Base-by-base conservation (phyloP, 345 rosid species). In the Abelmoschus esculentus region DNA sequence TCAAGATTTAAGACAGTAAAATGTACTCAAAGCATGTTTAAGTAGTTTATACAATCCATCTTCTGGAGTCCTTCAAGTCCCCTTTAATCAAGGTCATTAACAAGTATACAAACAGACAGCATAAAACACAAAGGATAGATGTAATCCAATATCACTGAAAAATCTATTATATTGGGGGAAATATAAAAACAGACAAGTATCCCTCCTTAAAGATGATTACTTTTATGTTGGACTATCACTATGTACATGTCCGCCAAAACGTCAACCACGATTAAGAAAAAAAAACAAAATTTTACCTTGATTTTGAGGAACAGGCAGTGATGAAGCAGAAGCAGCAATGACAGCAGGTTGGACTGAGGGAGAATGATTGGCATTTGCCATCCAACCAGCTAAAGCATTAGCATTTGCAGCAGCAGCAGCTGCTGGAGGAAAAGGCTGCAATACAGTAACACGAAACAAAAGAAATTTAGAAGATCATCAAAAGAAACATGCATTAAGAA, bases 311-410 rank as follows among this genome's bases (percentile, higher is more conserved):
- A 79, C 79, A 55, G 89, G 83, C 47, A 84, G 75, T 19, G 87
- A 79, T n/a, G 89, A 86, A 58, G 85, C 85, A 75, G 83, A 86
- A 70, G 86, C 86, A 77, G 83, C 83, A 42, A 83, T 84, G 52
- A 84, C 83, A 66, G 76, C 82, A 64, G 89, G 87, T 86, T 89
- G 98, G 77, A 90, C 85, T 19, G 97, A 80, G 42, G 97, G 86
- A 64, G 98, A 81, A 72, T 92, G 92, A 68, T 89, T 86, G 63
- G 83, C 82, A 83, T 79, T 88, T 55, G 84, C 84, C 90, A 88
- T 84, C 90, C 93, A 88, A 65, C 93, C 83, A 54, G 87, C 90
- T 67, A 88, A 79, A 56, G 89, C 86, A 85, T 38, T 38, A 38
- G 42, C 42, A 38, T 38, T 38, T 38, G 42, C 42, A 38, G 42